phyloP scores from a whole-genome alignment of 371 early-diverging fungal genomes.

The Mucor saturninus region DNA sequence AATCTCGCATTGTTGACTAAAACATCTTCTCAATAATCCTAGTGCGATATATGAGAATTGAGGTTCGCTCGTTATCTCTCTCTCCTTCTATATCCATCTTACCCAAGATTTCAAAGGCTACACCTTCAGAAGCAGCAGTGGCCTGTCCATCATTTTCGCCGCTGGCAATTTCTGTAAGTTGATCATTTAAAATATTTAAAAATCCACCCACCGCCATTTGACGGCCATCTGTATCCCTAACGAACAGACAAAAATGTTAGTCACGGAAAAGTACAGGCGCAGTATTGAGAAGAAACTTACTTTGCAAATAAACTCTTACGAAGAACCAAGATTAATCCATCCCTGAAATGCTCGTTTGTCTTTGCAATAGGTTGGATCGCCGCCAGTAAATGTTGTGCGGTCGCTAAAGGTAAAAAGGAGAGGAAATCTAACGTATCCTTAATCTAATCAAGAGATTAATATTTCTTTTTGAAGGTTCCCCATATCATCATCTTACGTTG shows the following conservation, averaged over 20 bases:
- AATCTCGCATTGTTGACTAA: slow-evolving; percentile 63
- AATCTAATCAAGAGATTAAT: slow-evolving; percentile 31
- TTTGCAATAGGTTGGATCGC: slow-evolving; percentile 58
- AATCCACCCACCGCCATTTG: slow-evolving; percentile 64
- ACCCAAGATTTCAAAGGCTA: slow-evolving; percentile 60
- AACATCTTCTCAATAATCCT: slow-evolving; percentile 55
- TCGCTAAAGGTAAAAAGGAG: slow-evolving; percentile 55
- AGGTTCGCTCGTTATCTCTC: no score
- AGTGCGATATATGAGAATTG: no score
- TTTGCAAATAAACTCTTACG: slow-evolving; percentile 68
- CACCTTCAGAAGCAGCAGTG: slow-evolving; percentile 19
- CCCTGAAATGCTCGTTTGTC: slow-evolving; percentile 54
- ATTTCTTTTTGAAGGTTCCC: neutral
- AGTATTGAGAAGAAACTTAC: slow-evolving; percentile 34
- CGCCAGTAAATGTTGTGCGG: slow-evolving; percentile 55
- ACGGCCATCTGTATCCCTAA: slow-evolving; percentile 32
- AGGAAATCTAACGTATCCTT: slow-evolving; percentile 66
- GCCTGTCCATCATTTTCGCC: slow-evolving; percentile 12
- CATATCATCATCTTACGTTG: slow-evolving; percentile 31
- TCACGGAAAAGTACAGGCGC: neutral
- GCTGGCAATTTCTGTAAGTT: slow-evolving; percentile 18
- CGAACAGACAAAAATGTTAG: neutral
- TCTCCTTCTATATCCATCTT: no score
- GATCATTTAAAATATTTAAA: slow-evolving; percentile 47
- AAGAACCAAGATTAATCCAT: slow-evolving; percentile 62